Percentiles rank a stretch among this genome's conserved stretches.
These are phyloP conservation scores for Bondarzewia mesenterica DNA, from an alignment of 1,284 basidiomycete species.

Conservation along the genomic window DNA sequence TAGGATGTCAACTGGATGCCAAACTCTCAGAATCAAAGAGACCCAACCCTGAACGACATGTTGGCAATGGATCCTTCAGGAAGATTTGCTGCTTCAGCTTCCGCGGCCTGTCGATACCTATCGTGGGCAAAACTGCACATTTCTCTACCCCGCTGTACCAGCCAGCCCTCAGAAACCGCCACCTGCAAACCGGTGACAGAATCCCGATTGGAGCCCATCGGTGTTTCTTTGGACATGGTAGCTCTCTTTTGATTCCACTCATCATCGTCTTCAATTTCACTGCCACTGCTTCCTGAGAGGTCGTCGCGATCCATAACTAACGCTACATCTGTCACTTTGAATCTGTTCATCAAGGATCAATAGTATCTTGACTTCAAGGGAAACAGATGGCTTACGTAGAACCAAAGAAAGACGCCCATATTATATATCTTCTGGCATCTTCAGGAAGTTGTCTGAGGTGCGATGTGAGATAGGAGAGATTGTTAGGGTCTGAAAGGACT, in stretches of 20 bases:
- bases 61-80: constrained; percentile 46
- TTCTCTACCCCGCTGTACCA: constrained; percentile 59
- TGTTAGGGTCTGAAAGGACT: constrained; percentile 47
- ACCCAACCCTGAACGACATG: constrained; percentile 51
- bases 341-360: no score
- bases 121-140: constrained; percentile 72
- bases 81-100: constrained; percentile 45
- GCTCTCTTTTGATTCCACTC: constrained; percentile 38
- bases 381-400: no score
- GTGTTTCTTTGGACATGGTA: constrained; percentile 39
- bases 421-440: constrained; percentile 55
- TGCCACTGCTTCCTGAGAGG: constrained; percentile 39
- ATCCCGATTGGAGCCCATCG: constrained; percentile 41
- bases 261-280: constrained; percentile 47
- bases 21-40: not conserved
- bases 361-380: no score
- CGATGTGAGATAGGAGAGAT: constrained; percentile 50
- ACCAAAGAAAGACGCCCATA: constrained; percentile 66
- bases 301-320: constrained; percentile 67
- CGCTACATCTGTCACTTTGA: constrained; percentile 63
- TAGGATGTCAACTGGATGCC: no score
- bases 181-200: constrained; percentile 61
- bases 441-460: constrained; percentile 55
- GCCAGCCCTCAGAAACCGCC: constrained; percentile 62
- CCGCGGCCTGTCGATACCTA: constrained; percentile 61